Evolutionary conservation across 305 asterid species (phyloP).

Genomic region (Ilex paraguariensis): DNA sequence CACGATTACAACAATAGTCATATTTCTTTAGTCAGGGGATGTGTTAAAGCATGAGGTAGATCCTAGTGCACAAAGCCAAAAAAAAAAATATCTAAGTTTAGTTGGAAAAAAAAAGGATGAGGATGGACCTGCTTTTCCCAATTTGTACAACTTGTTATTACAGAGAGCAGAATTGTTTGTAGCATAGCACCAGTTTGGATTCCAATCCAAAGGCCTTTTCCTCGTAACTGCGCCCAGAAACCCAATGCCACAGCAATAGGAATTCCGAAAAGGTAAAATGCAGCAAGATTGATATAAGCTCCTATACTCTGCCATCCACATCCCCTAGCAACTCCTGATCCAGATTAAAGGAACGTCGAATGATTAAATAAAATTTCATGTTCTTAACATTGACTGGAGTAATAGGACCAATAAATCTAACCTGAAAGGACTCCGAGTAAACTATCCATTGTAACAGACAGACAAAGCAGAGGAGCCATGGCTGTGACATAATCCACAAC

Average conservation of each 20-base stretch:
- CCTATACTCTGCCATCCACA: conserved; percentile 85
- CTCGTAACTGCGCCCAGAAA: conserved; percentile 48
- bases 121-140: conserved; percentile 58
- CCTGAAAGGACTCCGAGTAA: conserved; percentile 55
- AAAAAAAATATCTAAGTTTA: too few species aligned
- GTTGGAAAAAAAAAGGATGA: neutral
- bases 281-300: conserved; percentile 65
- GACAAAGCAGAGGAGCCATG: conserved; percentile 44
- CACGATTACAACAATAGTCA: too few species aligned
- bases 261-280: conserved; percentile 63
- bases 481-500: conserved; percentile 38
- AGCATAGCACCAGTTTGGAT: conserved; percentile 43
- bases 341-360: neutral
- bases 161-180: conserved; percentile 38
- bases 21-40: too few species aligned
- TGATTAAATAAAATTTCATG: too few species aligned
- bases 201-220: conserved; percentile 72
- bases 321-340: conserved; percentile 61
- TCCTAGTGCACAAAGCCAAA: too few species aligned
- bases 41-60: too few species aligned
- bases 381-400: too few species aligned
- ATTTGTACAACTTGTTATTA: conserved; percentile 42
- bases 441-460: conserved; percentile 40
- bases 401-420: neutral
- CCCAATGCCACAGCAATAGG: conserved; percentile 50